Evolutionary conservation across 345 rosid genomes (phyloP).

Genomic region (Eucalyptus tenuipes): DNA sequence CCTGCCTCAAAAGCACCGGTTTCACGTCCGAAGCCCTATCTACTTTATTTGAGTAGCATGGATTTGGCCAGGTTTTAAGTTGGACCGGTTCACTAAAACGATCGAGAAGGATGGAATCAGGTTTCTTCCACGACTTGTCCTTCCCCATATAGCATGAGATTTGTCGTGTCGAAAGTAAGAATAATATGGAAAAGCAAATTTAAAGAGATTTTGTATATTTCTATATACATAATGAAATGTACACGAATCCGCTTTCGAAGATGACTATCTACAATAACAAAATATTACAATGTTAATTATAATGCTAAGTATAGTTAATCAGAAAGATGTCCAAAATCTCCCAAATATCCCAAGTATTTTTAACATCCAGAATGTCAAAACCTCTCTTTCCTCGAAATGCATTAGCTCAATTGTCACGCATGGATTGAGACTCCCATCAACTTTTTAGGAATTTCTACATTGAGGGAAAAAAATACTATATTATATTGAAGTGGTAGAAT

Average conservation of each 20-base stretch:
- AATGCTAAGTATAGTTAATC: not conserved
- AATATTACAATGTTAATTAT: not conserved
- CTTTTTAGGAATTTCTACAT: not conserved
- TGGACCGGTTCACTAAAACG: accelerated
- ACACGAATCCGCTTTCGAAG: accelerated
- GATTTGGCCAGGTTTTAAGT: not conserved
- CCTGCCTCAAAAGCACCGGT: not conserved
- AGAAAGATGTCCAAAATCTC: not conserved
- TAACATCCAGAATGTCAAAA: accelerated
- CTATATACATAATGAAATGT: not conserved
- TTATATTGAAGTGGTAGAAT: accelerated
- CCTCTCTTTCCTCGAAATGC: not conserved
- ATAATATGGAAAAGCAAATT: too few species aligned
- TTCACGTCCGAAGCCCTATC: not conserved
- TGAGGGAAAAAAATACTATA: not conserved
- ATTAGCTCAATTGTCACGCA: not conserved
- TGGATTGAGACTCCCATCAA: not conserved
- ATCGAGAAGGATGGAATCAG: not conserved
- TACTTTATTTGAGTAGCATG: not conserved
- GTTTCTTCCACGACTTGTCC: not conserved
- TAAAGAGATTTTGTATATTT: too few species aligned
- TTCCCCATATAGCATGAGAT: not conserved
- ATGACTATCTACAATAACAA: not conserved
- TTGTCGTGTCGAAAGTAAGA: not conserved
- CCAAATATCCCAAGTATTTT: not conserved